Evolutionary conservation across 805 yeast genomes (phyloP), one percentile per base, ranked within the genome.

Genomic region (Kodamaea hsintzibuensis): DNA sequence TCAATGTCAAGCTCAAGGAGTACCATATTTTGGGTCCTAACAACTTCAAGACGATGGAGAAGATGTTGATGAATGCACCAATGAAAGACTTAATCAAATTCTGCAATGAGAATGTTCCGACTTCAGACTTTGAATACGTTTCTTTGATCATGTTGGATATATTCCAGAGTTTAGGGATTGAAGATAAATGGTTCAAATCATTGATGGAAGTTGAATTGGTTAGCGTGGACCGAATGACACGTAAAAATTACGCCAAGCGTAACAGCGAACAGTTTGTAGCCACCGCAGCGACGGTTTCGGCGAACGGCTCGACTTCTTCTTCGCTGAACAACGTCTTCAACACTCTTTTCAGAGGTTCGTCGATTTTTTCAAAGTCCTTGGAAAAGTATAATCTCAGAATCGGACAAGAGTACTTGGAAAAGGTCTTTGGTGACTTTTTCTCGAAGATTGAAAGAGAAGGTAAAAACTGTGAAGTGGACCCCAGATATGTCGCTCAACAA

Each of bases 401-500:
- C 16, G 98, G 98, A 0, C 86, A 82, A 55, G 91, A 86, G 55
- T 90, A 89, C 63, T 66, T 95, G 35, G 88, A 86, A 54, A 81
- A 81, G 58, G 83, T 89, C 2, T 78, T 93, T 52, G 91, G 95
- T 0, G 78, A 78, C n/a, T 82, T 89, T 57, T 81, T 91, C 9
- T 72, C 79, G 16, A 75, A 77, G 39, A 71, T 89, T 2, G 71
- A 80, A 0, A 63, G 73, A 0, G 83, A 83, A 52, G 71, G 78
- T 51, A 70, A 79, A n/a, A 75, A 76, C 57, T 83, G 91, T 64
- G 98, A 93, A 62, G 80, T 92, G 45, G 98, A 95, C 67, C 96
- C 97, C 7, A 67, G 81, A 52, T 72, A 80, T 49, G 76, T 86
- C 17, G 69, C 82, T 47, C 53, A 67, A 4, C 76, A 72, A 57